Base-by-base conservation (phyloP, 2,329 filamentous ascomycete species). In the Cladosporium sp. region DNA sequence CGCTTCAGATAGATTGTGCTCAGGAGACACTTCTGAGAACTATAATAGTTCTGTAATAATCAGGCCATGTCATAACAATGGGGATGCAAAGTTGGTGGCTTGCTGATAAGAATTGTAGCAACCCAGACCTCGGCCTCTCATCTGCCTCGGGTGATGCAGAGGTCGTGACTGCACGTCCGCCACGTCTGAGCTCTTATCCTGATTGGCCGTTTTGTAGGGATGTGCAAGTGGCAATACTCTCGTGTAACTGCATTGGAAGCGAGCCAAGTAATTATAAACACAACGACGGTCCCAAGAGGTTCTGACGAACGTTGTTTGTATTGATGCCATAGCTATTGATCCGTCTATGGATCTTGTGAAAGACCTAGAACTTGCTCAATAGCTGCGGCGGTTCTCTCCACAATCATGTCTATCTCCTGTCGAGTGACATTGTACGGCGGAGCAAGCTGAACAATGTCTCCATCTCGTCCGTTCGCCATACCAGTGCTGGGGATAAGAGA, bases 391-490 rank as follows among this genome's bases (percentile, higher is more conserved):
- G 86, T 77, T 0, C 78, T 79, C 24, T 82, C 77, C 1, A 85
- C 85, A 60, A 89, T 85, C 30, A 79, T 71, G 6, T 85, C 81
- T 60, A 90, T 78, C 28, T 89, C 86, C 12, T 79, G 79, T 49
- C 76, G 76, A 0, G 83, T 86, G 28, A 87, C 81, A 55, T 86
- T 91, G 75, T 87, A 91, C 0, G 90, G 83, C 3, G 90, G 90
- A 1, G 88, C 84, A 14, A 92, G 72, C 47, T 92, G 81, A 30
- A 91, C 78, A 74, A 90, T 87, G 72, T 93, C 90, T 4, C 90
- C 89, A 2, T 75, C 73, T 15, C 74, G 72, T 0, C 83, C 80
- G 51, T 90, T 87, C 0, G 80, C 84, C 0, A 86, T 87, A 1
- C 88, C 88, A 0, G 79, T 77, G 0, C 87, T 87, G 1, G 86